Base-by-base conservation (phyloP, 208 protist genomes). In the Trypanosomatidae sp. region DNA sequence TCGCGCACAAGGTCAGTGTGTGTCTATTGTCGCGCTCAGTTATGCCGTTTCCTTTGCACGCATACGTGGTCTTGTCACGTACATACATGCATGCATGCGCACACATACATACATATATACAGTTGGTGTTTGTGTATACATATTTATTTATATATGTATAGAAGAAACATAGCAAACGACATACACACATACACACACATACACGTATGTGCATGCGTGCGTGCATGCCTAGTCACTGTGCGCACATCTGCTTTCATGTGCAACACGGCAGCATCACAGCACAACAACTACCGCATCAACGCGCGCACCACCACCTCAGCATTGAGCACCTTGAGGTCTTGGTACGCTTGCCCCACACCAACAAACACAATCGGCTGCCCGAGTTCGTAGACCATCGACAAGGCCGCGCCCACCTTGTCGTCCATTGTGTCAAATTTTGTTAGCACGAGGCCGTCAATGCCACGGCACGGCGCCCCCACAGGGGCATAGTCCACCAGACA, bases 381-480 rank as follows among this genome's bases (percentile, higher is more conserved):
- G 4, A 97, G 97, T 30, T 94, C 88, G 58, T 99, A 99, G 21
- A 98, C 97, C 92, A 99, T 98, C 3, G 95, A 98, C 7, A 99
- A 77, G 6, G 98, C 97, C 0, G 98, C 97, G 15, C 98, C 98
- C 8, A 99, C 95, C 78, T 99, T 99, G 58, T 99, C 98, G 58
- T 99, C 98, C 44, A 99, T 98, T 2, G 98, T 99, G 76, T 99
- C 98, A 53, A 99, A 99, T 71, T 99, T 99, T n/a, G 98, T 99
- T 1, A 99, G 71, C 10, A 99, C 73, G 42, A 99, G 98, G 40
- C 98, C 98, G 76, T 99, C 97, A 43, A 99, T 98, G 4, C 93
- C 75, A 28, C 95, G 83, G 13, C 78, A 62, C 3, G 56, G 57
- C 23, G 61, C 55, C 4, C 71, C 71, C 1, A 91, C 69, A 4